Base-by-base conservation (phyloP, 345 rosid genomes). In the Melastoma malabathricum region DNA sequence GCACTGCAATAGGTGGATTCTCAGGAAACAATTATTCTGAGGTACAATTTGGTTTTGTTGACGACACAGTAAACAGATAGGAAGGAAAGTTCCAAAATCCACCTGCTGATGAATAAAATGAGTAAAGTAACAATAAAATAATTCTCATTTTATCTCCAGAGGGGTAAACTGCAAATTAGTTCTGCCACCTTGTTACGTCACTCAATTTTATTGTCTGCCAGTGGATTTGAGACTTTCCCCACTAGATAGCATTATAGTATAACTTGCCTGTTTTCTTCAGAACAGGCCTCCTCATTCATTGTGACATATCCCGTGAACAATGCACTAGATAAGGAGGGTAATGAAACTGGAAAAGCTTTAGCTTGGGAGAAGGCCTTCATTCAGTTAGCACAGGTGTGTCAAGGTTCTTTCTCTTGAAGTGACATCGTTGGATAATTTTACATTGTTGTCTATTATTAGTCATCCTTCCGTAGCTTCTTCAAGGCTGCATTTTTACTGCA, bases 311-410 rank as follows among this genome's bases (percentile, higher is more conserved):
- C 98, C 41, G 96, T 82, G 46, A 80, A 86, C 67, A 90, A 86
- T 65, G 89, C 71, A 48, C 48, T 82, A 64, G 86, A 75, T 54
- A 77, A 73, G 55, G 72, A 78, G 50, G 74, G 77, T 52, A 65
- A 69, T 22, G 71, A 67, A 63, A 84, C 61, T 66, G 79, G 71
- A 57, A 84, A 65, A 70, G 96, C 87, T 43, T 63, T 84, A 61
- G 89, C 96, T 56, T 90, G 98, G 98, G 98, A 90, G 62, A 82
- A 84, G 68, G 81, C 83, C 61, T 90, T 90, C 74, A 79, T 86
- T 71, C 74, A 75, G 59, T 67, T 90, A 63, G 89, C 73, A 22
- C 86, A 90, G 98, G 98, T 86, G 54, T 65, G 29, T 50, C 41
- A 10, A 1, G 12, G n/a, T n/a, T 15, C 20, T 29, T 29, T 29